phyloP scores from a whole-genome alignment of 345 rosid species.

The Combretum micranthum region DNA sequence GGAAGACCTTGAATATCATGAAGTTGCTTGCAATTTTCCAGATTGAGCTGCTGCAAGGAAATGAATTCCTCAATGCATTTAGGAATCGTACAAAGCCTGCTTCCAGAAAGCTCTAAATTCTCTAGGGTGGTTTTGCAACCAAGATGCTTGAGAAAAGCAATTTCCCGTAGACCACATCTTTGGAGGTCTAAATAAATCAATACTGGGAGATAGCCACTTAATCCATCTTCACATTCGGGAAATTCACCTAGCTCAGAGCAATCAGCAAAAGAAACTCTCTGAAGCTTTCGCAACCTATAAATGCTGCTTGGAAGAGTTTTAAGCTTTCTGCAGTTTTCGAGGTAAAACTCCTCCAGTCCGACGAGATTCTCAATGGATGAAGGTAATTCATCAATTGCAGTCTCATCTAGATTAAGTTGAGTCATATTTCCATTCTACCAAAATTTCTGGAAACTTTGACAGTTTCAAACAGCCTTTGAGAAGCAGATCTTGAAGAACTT shows the following conservation, averaged over 20 bases:
- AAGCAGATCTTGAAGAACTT: background rate
- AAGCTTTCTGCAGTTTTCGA: background rate
- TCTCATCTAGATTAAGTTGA: background rate
- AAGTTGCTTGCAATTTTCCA: background rate
- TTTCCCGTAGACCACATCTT: background rate
- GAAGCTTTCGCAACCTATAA: conserved; percentile 2
- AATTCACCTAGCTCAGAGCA: background rate
- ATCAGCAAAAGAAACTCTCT: background rate
- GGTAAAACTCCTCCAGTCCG: background rate
- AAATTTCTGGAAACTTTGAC: conserved; percentile 4
- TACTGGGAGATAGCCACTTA: background rate
- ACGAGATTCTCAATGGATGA: background rate
- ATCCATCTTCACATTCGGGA: background rate
- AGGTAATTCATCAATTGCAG: conserved; percentile 4
- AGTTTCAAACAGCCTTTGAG: conserved; percentile 12
- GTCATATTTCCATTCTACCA: background rate
- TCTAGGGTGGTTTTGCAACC: background rate
- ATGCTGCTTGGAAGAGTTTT: background rate
- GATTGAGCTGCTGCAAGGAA: background rate
- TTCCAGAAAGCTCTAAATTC: background rate
- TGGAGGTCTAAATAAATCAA: background rate
- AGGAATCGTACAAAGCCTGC: background rate
- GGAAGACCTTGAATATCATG: background rate
- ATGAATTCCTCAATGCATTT: background rate
- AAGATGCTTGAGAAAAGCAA: background rate